Conservation (phyloP, 75 land plant genomes). For the Cunninghamia lanceolata region DNA sequence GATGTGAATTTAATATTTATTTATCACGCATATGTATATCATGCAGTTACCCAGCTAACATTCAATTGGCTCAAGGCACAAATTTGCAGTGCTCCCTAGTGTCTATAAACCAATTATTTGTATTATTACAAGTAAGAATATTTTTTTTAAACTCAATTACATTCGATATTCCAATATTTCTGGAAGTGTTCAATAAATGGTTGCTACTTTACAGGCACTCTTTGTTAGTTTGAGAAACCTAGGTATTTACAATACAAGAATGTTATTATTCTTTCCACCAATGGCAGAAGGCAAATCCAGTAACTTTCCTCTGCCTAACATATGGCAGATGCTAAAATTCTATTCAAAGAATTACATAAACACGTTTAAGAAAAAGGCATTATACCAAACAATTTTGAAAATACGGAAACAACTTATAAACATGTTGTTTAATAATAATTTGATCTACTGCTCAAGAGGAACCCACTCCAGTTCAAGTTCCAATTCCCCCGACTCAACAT, state of each 20-base stretch:
- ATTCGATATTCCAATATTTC: neutral
- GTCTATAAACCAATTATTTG: neutral
- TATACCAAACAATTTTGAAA: neutral
- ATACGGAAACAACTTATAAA: neutral
- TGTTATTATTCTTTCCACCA: neutral
- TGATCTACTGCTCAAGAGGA: slow-evolving; percentile 64
- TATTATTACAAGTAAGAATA: neutral
- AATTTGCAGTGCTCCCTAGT: neutral
- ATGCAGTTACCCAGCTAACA: neutral
- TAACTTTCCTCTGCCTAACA: neutral
- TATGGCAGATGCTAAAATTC: neutral
- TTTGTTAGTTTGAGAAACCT: neutral
- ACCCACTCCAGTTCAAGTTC: slow-evolving; percentile 86
- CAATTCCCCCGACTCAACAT: slow-evolving; percentile 81
- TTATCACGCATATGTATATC: neutral
- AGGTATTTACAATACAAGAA: neutral
- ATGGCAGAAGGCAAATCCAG: neutral
- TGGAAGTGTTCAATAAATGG: neutral
- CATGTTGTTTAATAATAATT: neutral
- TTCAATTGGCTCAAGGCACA: neutral
- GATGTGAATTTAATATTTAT: neutral
- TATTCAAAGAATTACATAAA: neutral
- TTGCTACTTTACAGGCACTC: neutral
- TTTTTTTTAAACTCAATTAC: neutral
- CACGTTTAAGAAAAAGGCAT: neutral